Conservation (phyloP, 202 grass and related monocot genomes). For the Cymbopogon flexuosus region DNA sequence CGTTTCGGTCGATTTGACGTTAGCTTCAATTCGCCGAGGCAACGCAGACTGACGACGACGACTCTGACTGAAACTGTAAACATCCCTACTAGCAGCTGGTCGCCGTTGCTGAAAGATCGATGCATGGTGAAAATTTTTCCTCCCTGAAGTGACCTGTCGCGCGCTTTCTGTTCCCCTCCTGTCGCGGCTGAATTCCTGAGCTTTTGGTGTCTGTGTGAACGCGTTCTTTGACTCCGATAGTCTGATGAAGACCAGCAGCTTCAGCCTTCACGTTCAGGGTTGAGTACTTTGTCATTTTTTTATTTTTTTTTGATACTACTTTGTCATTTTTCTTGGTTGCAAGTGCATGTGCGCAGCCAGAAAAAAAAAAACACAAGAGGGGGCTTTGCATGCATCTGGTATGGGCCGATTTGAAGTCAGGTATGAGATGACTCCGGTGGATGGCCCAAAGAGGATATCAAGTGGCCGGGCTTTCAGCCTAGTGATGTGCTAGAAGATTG, state of each 20-base stretch:
- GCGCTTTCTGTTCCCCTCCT: slow-evolving; percentile 26
- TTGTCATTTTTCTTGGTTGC: too few relatives aligned
- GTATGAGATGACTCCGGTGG: not conserved
- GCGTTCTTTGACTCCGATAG: slow-evolving; percentile 22
- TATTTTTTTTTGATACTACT: too few relatives aligned
- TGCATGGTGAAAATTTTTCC: not conserved
- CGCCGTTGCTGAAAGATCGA: not conserved
- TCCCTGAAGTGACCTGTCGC: slow-evolving; percentile 9
- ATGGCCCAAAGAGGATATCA: not conserved
- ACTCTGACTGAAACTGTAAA: too few relatives aligned
- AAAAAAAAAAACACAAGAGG: too few relatives aligned
- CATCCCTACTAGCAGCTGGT: not conserved
- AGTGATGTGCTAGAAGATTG: not conserved
- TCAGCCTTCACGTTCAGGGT: not conserved
- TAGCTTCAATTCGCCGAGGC: not conserved
- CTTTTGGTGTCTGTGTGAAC: not conserved
- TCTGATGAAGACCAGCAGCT: not conserved
- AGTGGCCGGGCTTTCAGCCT: not conserved
- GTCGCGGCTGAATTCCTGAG: not conserved
- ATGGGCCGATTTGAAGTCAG: not conserved
- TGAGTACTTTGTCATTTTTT: too few relatives aligned
- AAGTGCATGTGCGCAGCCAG: too few relatives aligned
- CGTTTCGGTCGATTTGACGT: slow-evolving; percentile 13
- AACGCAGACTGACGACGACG: not conserved
- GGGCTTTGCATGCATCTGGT: too few relatives aligned